A percentile compares a stretch with the other conserved stretches of the same genome.
phyloP scores from a whole-genome alignment of 169 alveolate species.

The Plasmodium cynomolgi region DNA sequence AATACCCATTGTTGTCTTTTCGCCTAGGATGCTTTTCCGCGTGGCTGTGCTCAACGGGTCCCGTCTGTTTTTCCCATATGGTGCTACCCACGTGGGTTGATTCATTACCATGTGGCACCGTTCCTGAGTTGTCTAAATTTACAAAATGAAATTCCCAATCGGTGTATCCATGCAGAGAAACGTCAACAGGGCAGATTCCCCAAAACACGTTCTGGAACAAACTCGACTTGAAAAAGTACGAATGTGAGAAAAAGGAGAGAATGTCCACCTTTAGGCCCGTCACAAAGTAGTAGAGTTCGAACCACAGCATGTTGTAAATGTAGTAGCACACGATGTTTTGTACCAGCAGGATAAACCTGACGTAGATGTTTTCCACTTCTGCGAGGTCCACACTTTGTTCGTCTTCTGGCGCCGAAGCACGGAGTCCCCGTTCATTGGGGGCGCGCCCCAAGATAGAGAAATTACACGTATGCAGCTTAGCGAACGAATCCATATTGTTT shows the following conservation, averaged over 20 bases:
- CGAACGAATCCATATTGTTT: conserved; percentile 13
- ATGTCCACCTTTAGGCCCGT: conserved; percentile 45
- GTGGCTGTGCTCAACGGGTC: neutral
- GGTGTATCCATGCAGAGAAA: neutral
- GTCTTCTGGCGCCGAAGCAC: neutral
- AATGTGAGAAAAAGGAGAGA: conserved; percentile 55
- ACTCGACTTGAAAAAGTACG: conserved; percentile 57
- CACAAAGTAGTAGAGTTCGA: conserved; percentile 56
- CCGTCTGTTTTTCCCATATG: neutral
- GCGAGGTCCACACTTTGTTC: neutral
- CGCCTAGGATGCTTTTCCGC: neutral
- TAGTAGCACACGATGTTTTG: conserved; percentile 68
- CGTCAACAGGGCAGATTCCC: conserved; percentile 75
- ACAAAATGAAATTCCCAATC: conserved; percentile 2
- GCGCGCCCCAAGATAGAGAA: neutral
- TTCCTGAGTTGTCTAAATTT: neutral
- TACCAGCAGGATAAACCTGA: conserved; percentile 36
- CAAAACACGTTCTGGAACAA: conserved; percentile 62
- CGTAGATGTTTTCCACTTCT: conserved; percentile 34
- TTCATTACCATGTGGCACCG: neutral
- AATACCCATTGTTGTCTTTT: neutral
- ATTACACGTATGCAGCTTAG: conserved; percentile 34
- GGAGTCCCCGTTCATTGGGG: neutral
- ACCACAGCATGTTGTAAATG: conserved; percentile 71
- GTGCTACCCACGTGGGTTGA: neutral